Evolutionary conservation across 1,139 yeast species (phyloP).

Genomic region (Hansenula lynferdii): DNA sequence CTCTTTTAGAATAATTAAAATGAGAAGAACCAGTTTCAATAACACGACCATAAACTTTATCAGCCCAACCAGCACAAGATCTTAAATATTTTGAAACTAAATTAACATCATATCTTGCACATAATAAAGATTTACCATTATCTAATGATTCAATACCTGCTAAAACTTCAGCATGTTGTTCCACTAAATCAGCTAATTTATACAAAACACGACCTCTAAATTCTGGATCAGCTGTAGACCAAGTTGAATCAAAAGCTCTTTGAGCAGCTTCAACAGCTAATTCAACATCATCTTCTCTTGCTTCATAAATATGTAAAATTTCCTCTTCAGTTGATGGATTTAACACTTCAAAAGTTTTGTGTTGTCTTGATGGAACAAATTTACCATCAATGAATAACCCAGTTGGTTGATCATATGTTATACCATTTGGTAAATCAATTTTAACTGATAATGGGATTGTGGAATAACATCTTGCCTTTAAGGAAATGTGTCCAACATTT

Average conservation of each 20-base stretch:
- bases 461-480: constrained; percentile 24
- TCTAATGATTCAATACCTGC: constrained; percentile 70
- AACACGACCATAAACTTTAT: constrained; percentile 59
- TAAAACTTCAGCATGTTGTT: constrained; percentile 48
- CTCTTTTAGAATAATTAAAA: constrained; percentile 45
- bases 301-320: constrained; percentile 40
- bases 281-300: constrained; percentile 42
- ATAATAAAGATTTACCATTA: constrained; percentile 63
- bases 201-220: constrained; percentile 48
- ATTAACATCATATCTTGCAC: constrained; percentile 50
- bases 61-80: constrained; percentile 78
- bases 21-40: constrained; percentile 54
- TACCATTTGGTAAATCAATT: constrained; percentile 50
- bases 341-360: constrained; percentile 37
- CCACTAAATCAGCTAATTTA: constrained; percentile 59
- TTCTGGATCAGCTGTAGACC: constrained; percentile 39
- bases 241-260: constrained; percentile 34
- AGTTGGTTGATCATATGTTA: constrained; percentile 45
- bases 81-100: constrained; percentile 53
- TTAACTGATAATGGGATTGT: constrained; percentile 40
- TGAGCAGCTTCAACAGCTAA: constrained; percentile 42
- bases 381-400: constrained; percentile 46
- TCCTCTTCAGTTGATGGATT: constrained; percentile 44
- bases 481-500: constrained; percentile 11
- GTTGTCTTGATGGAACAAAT: constrained; percentile 35